Evolutionary conservation across 176 grass and related monocot genomes (phyloP), one percentile per base, ranked within the genome.

Genomic region (Zea mays): DNA sequence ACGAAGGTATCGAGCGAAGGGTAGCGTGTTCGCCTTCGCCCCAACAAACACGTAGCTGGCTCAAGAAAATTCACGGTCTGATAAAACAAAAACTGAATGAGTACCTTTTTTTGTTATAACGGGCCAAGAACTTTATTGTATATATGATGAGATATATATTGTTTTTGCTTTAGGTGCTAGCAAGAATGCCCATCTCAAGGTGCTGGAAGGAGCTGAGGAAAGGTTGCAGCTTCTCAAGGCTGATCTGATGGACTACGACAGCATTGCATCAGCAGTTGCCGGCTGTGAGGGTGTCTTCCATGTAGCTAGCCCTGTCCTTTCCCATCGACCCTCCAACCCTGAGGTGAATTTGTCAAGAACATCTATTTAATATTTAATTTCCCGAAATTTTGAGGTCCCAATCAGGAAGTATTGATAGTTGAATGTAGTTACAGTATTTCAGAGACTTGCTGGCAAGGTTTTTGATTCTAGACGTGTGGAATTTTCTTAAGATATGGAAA

Each of bases 201-300:
- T 13, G 10, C 61, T 97, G 44, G 78, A 93, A 67, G 72, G 77
- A 1, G 81, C 88, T 44, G 49, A 20, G 0, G 52, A 90, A 64
- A 97, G 81, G 68, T 64, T 97, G 68, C 85, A 88, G n/a, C 88
- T 97, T 5, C 67, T 84, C 52, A 97, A 73, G 64, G 90, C 85
- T 3, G 85, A 97, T 80, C 67, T 97, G 36, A 64, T 90, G 42
- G 90, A 93, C 65, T 88, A 73, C 20, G n/a, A 20, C 51, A 86
- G 85, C 8, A 35, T 90, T 3, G 77, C 65, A 15, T 73, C 83
- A 7, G 85, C 86, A 2, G 38, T 97, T 60, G 66, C 81, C 0
- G 84, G 93, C 39, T 93, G 90, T 56, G 90, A 87, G 71, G 88
- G 81, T 11, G 84, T 93, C 55, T 93, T 97, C 66, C 93, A 97